These are phyloP conservation scores for Heritiera fomes DNA, from an alignment of 345 rosid genomes.

Conservation along the genomic window DNA sequence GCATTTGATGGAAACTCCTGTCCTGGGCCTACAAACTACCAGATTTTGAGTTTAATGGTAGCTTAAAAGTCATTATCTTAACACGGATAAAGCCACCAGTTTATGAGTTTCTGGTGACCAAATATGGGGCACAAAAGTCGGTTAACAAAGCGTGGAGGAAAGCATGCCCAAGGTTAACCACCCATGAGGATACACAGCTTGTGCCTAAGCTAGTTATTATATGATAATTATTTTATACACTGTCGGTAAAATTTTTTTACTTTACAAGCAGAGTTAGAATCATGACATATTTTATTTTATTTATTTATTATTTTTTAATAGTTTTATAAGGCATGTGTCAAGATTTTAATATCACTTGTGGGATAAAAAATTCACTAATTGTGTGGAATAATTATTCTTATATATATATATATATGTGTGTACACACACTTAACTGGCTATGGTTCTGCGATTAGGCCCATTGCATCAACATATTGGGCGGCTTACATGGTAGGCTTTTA, in stretches of 20 bases:
- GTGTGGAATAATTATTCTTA: no score
- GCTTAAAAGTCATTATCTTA: not conserved
- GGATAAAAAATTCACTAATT: no score
- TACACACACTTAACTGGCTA: not conserved
- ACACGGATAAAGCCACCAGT: not conserved
- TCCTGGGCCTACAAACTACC: not conserved
- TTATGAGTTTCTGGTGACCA: not conserved
- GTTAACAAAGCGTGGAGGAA: not conserved
- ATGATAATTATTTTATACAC: no score
- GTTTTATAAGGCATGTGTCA: no score
- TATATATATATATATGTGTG: no score
- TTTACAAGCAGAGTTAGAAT: no score
- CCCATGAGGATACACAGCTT: not conserved
- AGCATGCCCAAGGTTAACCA: not conserved
- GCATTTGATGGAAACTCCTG: slow-evolving; percentile 13
- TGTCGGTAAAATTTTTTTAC: no score
- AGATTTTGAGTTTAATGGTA: not conserved
- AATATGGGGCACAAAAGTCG: not conserved
- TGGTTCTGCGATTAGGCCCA: not conserved
- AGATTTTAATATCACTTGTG: no score
- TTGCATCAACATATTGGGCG: not conserved
- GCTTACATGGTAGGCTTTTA: not conserved
- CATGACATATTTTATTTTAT: no score
- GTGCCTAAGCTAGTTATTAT: not conserved
- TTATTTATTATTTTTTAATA: no score